phyloP scores from a whole-genome alignment of 2,329 filamentous ascomycete genomes.

The Sporothrix phasma region DNA sequence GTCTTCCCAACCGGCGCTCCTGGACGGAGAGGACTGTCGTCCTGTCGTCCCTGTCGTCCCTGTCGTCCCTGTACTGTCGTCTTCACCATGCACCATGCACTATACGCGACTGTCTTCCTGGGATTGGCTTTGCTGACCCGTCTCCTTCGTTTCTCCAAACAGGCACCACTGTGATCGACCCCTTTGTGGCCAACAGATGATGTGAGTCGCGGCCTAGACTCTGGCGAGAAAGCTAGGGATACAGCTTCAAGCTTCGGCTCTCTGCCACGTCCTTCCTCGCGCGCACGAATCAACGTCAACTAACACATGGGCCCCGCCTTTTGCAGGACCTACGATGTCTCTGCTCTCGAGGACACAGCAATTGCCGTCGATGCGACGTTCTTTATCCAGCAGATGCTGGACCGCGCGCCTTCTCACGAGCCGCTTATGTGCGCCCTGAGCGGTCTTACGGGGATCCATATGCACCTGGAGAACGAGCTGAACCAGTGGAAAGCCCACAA shows the following conservation, averaged over 20 bases:
- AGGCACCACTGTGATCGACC: slow-evolving; percentile 12
- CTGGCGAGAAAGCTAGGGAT: neutral
- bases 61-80: no score
- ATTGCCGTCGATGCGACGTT: slow-evolving; percentile 84
- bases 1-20: neutral
- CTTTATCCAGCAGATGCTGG: slow-evolving; percentile 72
- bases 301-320: neutral
- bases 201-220: neutral
- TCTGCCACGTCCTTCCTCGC: neutral
- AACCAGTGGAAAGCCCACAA: slow-evolving; percentile 58
- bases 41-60: no score
- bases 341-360: slow-evolving; percentile 61
- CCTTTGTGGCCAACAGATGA: slow-evolving; percentile 23
- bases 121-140: neutral
- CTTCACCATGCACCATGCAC: neutral
- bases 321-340: slow-evolving; percentile 48
- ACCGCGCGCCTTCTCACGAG: slow-evolving; percentile 61
- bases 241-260: no score
- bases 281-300: neutral
- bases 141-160: neutral
- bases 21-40: no score
- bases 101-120: neutral
- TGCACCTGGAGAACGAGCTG: slow-evolving; percentile 67
- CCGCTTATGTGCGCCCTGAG: slow-evolving; percentile 84
- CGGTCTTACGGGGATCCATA: slow-evolving; percentile 70